A percentile compares a stretch with the other conserved stretches of the same genome.
Evolutionary conservation across 2,329 filamentous ascomycete species (phyloP).

Genomic region (Neopestalotiopsis clavispora): DNA sequence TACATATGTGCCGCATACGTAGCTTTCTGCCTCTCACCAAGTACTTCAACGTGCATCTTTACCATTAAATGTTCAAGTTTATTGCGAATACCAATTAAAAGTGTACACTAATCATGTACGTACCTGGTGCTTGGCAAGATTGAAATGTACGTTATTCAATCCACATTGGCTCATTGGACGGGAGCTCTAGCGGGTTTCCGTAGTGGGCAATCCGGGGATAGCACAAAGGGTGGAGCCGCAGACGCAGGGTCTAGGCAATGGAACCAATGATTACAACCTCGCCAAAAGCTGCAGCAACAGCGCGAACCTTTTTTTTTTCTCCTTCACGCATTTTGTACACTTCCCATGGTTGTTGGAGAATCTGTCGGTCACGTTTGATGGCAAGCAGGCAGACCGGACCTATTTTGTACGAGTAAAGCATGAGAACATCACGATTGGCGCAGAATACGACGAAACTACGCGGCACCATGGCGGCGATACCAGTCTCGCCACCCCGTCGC

Average conservation of each 20-base stretch:
- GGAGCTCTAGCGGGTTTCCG: constrained; percentile 1
- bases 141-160: neutral
- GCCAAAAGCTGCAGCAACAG: neutral
- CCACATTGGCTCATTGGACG: constrained; percentile 3
- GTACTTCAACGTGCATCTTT: no score
- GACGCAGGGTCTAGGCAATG: neutral
- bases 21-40: no score
- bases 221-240: constrained; percentile 5
- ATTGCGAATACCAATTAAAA: no score
- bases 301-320: neutral
- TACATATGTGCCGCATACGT: no score
- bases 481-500: constrained; percentile 32
- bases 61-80: no score
- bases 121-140: no score
- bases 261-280: neutral
- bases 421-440: constrained; percentile 21
- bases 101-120: no score
- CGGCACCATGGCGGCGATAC: constrained; percentile 27
- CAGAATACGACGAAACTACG: constrained; percentile 17
- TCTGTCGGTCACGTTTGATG: neutral
- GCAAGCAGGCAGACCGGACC: neutral
- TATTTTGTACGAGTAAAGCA: neutral
- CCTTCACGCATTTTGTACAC: neutral
- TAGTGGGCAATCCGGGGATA: constrained; percentile 9
- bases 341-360: neutral